Evolutionary conservation across 257 asterid genomes (phyloP), one percentile per base, ranked within the genome.

Genomic region (Linaria vulgaris): DNA sequence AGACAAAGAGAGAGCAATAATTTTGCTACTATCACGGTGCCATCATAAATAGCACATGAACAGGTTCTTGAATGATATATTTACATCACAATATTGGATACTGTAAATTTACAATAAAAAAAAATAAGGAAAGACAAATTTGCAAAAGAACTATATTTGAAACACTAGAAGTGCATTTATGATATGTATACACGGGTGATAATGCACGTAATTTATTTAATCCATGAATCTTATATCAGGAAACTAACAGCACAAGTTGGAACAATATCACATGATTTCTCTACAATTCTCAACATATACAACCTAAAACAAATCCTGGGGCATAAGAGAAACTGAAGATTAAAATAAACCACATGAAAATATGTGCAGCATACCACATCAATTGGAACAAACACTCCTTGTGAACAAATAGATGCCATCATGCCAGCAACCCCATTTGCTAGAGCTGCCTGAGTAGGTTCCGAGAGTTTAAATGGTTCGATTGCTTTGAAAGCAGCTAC

Each of bases 341-440:
- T 13, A 44, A 13, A 44, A 44, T 44, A 23, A 74, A 53, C 27
- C 21, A 11, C 41, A 61, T 45, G 51, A 20, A 53, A 49, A 20
- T 21, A 64, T 30, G 51, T 63, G 74, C 14, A 61, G 65, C 95
- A 72, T 90, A 90, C 97, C 91, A 87, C 92, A 64, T 90, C 97
- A 66, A 90, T 78, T 23, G 97, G 97, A 55, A 90, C 97, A 60
- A 87, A 90, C 21, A 82, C 83, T 68, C 94, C 80, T 72, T 90
- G 97, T 20, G 97, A 76, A 79, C 88, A 85, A 64, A 90, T 80
- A 61, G 97, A 90, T 14, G 90, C 95, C 69, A 69, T 17, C 97
- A 90, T 90, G 76, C 97, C 95, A 73, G 95, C 97, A 69, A 73
- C 73, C 22, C 96, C 97, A 76, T 85, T 90, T 50, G 97, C 95